A percentile compares a stretch with the other conserved stretches of the same genome.
These are phyloP conservation scores for Aurifilum marmelostoma DNA, from an alignment of 2,329 filamentous ascomycete genomes.

Conservation along the genomic window DNA sequence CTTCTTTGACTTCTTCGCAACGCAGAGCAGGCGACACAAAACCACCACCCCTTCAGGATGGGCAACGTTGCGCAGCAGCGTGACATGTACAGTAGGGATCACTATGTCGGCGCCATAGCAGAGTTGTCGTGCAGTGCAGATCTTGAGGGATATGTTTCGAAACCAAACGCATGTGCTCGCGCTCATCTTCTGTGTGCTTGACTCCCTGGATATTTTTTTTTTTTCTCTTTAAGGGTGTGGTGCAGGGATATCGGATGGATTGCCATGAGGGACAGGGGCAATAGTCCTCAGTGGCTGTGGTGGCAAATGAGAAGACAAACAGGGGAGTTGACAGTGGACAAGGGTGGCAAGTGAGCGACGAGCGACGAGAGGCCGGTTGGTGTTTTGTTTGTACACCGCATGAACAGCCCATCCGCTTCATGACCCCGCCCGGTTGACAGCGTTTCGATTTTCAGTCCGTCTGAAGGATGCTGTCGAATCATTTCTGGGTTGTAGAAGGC, in stretches of 20 bases:
- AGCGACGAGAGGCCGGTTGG: background rate
- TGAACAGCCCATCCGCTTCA: background rate
- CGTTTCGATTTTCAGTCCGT: constrained; percentile 6
- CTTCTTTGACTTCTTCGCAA: background rate
- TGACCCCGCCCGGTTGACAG: background rate
- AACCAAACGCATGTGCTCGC: background rate
- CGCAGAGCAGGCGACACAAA: background rate
- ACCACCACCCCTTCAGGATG: background rate
- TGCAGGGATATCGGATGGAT: too few species aligned
- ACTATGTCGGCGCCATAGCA: too few species aligned
- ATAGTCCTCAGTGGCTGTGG: constrained; percentile 11
- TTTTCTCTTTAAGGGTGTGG: too few species aligned
- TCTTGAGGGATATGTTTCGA: constrained; percentile 2
- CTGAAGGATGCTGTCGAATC: constrained; percentile 18
- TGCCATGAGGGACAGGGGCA: too few species aligned
- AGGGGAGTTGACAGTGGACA: background rate
- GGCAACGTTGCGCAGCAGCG: background rate
- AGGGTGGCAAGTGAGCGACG: background rate
- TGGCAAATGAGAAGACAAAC: constrained; percentile 2
- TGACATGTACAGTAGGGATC: background rate
- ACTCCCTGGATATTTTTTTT: background rate
- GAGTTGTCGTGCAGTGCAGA: background rate
- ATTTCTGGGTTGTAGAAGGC: background rate
- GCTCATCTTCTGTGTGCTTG: background rate
- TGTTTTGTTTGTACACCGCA: background rate